Conservation (phyloP, 805 yeast genomes). For the Kazachstania taianensis region DNA sequence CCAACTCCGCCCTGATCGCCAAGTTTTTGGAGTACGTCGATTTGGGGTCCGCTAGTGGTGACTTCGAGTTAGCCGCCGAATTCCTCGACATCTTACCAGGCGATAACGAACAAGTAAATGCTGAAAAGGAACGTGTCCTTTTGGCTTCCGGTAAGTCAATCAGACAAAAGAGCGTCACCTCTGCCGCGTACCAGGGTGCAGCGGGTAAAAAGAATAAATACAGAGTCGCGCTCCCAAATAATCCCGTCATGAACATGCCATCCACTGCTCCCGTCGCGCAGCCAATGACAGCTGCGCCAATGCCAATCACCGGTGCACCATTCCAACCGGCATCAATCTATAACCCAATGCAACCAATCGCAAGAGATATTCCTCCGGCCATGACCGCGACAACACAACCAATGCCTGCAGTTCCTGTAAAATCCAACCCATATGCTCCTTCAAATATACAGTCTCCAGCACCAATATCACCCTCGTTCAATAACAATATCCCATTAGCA, state of each 20-base stretch:
- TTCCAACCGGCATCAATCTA: conserved; percentile 1
- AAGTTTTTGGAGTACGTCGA: conserved; percentile 76
- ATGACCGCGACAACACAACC: conserved; percentile 4
- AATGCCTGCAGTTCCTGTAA: conserved; percentile 3
- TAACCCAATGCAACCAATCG: conserved; percentile 3
- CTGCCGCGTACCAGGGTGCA: not conserved
- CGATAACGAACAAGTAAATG: conserved; percentile 55
- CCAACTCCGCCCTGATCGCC: conserved; percentile 29
- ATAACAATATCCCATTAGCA: conserved; percentile 1
- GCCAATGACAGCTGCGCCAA: not conserved
- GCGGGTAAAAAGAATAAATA: conserved; percentile 1
- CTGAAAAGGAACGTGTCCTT: conserved; percentile 70
- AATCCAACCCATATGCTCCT: conserved; percentile 14
- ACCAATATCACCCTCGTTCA: conserved; percentile 5
- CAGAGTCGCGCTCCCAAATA: conserved; percentile 3
- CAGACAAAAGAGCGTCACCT: conserved; percentile 5
- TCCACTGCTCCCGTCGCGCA: not conserved
- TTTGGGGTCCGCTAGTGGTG: conserved; percentile 70
- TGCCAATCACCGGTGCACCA: conserved; percentile 2
- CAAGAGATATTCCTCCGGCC: conserved; percentile 1
- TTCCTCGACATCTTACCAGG: conserved; percentile 65
- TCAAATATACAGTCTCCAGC: conserved; percentile 10
- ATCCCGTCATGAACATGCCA: not conserved
- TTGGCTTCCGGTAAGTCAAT: conserved; percentile 44
- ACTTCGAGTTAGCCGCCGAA: conserved; percentile 68